Evolutionary conservation across 331 rosid genomes (phyloP), one percentile per base, ranked within the genome.

Genomic region (Telfairia occidentalis): DNA sequence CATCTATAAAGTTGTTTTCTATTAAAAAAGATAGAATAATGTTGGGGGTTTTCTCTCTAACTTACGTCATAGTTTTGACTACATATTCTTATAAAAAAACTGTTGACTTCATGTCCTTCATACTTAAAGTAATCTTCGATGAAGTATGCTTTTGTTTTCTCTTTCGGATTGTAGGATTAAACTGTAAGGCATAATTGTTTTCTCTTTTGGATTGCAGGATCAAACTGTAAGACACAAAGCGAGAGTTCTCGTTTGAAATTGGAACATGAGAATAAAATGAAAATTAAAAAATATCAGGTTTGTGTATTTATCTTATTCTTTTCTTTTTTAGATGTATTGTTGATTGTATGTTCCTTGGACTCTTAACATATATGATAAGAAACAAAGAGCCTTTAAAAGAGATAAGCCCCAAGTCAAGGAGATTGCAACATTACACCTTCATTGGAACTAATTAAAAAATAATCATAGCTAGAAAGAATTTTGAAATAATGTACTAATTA

Each of bases 241-340:
- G 92, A 88, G 85, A 89, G 90, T 78, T 77, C 87, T 76, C 71
- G 64, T 84, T 78, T 94, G 90, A 86, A 77, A 76, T 78, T 66
- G 75, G 87, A 48, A 77, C 91, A 80, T 72, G 67, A 70, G 83
- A 84, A 76, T 58, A 89, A 89, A 81, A 77, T 87, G 87, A 84
- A 78, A 69, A 81, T 49, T 34, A 82, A 72, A 50, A 91, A 86
- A 83, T 94, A 82, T 80, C 91, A 84, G 91, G 97, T 92, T 63
- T 49, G 86, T 73, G 64, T 37, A 35, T 19, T 35, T 52, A 80
- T 58, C 54, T 26, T 35, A 35, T 23, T 54, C 4, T 4, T 54
- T 57, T 34, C 30, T 4, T 16, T 43, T 28, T 2, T 6, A 10
- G n/a, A 57, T 77, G 21, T 55, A 49, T 64, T 5, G 6, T 12